Conservation (phyloP, 306 rosid genomes). For the Bauhinia variegata region DNA sequence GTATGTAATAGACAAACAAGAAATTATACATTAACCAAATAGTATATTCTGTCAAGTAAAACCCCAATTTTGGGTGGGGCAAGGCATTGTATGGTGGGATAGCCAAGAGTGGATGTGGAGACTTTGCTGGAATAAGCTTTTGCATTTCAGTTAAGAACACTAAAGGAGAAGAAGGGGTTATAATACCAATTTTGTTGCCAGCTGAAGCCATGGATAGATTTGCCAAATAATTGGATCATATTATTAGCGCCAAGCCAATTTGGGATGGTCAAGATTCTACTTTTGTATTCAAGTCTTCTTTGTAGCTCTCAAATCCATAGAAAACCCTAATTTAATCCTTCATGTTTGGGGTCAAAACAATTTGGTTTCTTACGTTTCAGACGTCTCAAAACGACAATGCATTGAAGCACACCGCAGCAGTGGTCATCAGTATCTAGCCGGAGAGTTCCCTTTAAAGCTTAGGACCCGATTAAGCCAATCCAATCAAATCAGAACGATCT, state of each 20-base stretch:
- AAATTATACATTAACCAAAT: too few species aligned
- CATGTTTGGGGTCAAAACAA: too few species aligned
- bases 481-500: constrained; percentile 56
- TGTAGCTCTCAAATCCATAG: too few species aligned
- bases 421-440: too few species aligned
- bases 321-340: too few species aligned
- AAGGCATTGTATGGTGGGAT: constrained; percentile 20
- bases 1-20: too few species aligned
- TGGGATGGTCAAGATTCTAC: too few species aligned
- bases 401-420: too few species aligned
- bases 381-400: too few species aligned
- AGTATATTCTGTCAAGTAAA: too few species aligned
- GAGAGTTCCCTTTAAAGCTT: constrained; percentile 83
- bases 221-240: neutral
- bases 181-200: constrained; percentile 40
- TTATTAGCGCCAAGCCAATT: neutral
- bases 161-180: constrained; percentile 29
- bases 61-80: constrained; percentile 54
- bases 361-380: too few species aligned
- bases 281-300: too few species aligned
- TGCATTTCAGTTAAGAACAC: neutral
- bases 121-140: constrained; percentile 1
- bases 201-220: constrained; percentile 36
- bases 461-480: constrained; percentile 94
- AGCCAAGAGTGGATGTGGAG: neutral